Base-by-base conservation (phyloP, 2,329 filamentous ascomycete genomes). In the Plectosphaerella cucumerina region DNA sequence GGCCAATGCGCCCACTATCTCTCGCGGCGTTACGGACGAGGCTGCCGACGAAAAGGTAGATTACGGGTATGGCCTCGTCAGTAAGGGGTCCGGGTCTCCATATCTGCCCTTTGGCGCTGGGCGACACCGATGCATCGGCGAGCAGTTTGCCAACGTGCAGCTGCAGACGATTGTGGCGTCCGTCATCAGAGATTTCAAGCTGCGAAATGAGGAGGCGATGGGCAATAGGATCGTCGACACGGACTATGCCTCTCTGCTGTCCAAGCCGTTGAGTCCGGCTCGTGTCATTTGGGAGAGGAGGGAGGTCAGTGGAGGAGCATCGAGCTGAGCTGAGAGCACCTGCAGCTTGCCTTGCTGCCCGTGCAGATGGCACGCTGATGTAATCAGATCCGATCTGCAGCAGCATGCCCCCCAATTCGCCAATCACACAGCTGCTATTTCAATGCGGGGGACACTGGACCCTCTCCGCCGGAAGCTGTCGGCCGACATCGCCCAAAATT, bases 111-210 rank as follows among this genome's bases (percentile, higher is more conserved):
- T 90, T 60, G 87, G 87, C 2, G 87, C 85, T 0, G 87, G 86
- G 1, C 73, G 87, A 42, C 86, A 90, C 65, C 74, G 87, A 18
- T 90, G 87, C 59, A 89, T 90, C 53, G 87, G 87, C n/a, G 87
- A 90, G 70, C 86, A 88, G 63, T 90, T 89, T 64, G 86, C 86
- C 1, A 89, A 89, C 59, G 67, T 87, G 43, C 86, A 90, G 61
- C 64, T 90, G 39, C 76, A 77, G n/a, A 81, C 82, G 8, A 88
- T 90, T 53, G 67, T 88, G 20, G 76, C 78, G 1, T 82, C 77
- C 0, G 65, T 89, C 53, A 76, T 89, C 15, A 18, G 42, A 17
- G 18, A 39, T 15, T 39, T 39, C 14, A 39, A 9, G 35, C 35
- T 39, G 5, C 12, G 26, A 10, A 31, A 31, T 11, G 26, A 31